A percentile compares a stretch with the other conserved stretches of the same genome.
These are phyloP conservation scores for Solanum paucissectum DNA, from an alignment of 257 asterid species.

Conservation along the genomic window DNA sequence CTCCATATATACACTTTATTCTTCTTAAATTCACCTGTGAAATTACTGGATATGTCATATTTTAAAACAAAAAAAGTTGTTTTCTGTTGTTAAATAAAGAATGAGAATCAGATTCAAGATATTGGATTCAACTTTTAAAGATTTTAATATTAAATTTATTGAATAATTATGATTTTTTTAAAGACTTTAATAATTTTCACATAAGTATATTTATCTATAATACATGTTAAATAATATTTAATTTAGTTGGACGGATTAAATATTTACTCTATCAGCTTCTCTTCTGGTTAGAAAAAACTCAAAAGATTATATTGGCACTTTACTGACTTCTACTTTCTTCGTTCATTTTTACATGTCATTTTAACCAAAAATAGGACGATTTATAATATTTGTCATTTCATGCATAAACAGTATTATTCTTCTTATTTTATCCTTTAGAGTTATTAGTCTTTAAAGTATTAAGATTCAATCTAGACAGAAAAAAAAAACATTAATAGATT, in stretches of 20 bases:
- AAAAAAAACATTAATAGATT: background rate
- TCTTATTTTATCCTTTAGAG: no score
- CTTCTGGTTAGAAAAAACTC: background rate
- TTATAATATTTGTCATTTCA: no score
- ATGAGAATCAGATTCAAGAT: background rate
- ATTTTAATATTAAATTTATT: background rate
- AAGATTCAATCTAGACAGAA: background rate
- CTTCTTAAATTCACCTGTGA: background rate
- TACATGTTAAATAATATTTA: no score
- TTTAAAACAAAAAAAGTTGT: background rate
- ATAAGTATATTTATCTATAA: background rate
- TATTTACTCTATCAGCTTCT: background rate
- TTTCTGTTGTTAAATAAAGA: background rate
- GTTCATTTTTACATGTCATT: no score
- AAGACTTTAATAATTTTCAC: background rate
- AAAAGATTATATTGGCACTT: no score
- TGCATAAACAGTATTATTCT: no score
- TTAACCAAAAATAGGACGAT: no score
- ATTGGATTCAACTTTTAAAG: background rate
- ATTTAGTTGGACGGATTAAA: background rate
- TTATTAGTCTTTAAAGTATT: no score
- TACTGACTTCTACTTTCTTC: no score
- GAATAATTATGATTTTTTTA: no score
- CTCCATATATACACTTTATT: no score
- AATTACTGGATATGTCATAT: accelerated